phyloP scores from a whole-genome alignment of 2,329 filamentous ascomycete genomes.

The Fusarium palustre region DNA sequence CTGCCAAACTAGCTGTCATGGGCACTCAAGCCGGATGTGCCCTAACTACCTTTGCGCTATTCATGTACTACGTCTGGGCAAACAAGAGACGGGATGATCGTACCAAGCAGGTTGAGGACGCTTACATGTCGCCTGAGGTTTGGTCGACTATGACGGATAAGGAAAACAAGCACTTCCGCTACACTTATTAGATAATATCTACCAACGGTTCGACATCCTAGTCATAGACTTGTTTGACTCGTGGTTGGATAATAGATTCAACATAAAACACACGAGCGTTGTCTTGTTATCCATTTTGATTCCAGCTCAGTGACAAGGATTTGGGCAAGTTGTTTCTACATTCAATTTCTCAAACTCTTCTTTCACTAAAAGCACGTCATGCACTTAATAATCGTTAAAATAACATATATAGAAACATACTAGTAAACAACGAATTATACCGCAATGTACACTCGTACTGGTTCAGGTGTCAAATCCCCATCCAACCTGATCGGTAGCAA shows the following conservation, averaged over 20 bases:
- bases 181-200: conserved; percentile 54
- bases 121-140: conserved; percentile 55
- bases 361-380: too few species aligned
- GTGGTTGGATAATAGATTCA: neutral
- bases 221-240: neutral
- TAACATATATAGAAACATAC: neutral
- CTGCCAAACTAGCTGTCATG: conserved; percentile 67
- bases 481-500: conserved; percentile 31
- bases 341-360: too few species aligned
- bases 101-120: conserved; percentile 54
- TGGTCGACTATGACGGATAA: conserved; percentile 66
- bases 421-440: neutral
- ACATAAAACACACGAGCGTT: neutral
- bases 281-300: too few species aligned
- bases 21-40: conserved; percentile 61
- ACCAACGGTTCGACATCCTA: neutral
- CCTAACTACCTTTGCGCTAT: conserved; percentile 57
- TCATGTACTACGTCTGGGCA: conserved; percentile 63
- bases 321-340: too few species aligned
- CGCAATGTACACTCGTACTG: neutral
- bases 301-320: too few species aligned
- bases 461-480: conserved; percentile 41
- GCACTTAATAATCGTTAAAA: too few species aligned
- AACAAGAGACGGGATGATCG: conserved; percentile 55
- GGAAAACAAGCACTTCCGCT: conserved; percentile 69